Evolutionary conservation across 352 stramenopile species (phyloP).

Genomic region (Blastocystis sp.): DNA sequence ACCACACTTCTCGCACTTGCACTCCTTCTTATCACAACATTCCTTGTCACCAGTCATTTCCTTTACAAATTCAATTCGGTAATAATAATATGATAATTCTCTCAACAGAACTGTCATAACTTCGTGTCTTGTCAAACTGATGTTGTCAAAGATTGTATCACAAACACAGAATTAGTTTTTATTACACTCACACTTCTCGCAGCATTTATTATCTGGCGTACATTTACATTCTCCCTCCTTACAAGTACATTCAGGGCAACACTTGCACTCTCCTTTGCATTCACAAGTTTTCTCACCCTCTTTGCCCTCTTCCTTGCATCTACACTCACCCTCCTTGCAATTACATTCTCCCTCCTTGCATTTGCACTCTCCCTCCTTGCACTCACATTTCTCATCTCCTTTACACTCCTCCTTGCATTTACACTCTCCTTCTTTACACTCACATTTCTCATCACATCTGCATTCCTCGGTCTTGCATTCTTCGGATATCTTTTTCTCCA

Average conservation of each 20-base stretch:
- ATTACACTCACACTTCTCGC: not conserved
- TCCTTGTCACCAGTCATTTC: not conserved
- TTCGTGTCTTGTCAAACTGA: not conserved
- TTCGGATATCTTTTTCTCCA: no score
- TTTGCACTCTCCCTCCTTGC: not conserved
- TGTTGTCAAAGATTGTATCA: not conserved
- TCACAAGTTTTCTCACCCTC: not conserved
- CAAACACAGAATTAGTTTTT: not conserved
- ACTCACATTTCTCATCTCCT: not conserved
- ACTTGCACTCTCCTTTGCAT: not conserved
- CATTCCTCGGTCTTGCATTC: slow-evolving; percentile 14
- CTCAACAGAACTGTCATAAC: not conserved
- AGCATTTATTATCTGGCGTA: not conserved
- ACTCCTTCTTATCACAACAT: not conserved
- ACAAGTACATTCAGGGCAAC: not conserved
- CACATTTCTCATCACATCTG: not conserved
- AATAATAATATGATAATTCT: not conserved
- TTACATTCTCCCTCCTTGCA: not conserved
- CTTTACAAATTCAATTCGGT: not conserved
- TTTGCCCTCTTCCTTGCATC: not conserved
- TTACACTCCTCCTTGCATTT: not conserved
- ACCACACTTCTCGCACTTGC: no score
- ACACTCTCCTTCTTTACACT: not conserved
- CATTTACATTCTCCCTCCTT: not conserved
- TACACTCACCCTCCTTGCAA: not conserved